Base-by-base conservation (phyloP, 805 yeast genomes). In the Tetrapisispora taiwanensis region DNA sequence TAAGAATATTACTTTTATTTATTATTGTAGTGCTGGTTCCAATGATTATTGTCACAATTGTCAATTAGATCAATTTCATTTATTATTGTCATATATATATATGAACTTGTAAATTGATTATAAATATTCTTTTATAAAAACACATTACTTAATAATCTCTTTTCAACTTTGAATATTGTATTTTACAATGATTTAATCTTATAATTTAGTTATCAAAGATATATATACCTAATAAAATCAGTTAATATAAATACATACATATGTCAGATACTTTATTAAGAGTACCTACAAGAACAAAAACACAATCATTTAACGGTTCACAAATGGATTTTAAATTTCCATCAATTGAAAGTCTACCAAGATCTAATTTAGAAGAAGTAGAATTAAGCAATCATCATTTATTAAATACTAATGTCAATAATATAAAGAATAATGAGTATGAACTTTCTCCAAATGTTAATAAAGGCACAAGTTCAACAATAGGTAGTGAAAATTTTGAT, bases 261-360 rank as follows among this genome's bases (percentile, higher is more conserved):
- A 38, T 38, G 45, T 12, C 45, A 1, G 35, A 28, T 38, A 48
- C 53, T 53, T 52, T 59, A 22, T 51, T 58, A 14, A 55, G 65
- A 45, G 45, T 58, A 13, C 65, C 65, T 7, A 56, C 62, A 17
- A 60, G 64, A 47, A 55, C 66, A 26, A 68, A 65, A 50, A 60
- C 71, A 1, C 48, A 56, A 7, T 67, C 72, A 0, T 68, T 66
- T 43, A 60, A 58, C 20, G 73, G 73, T 5, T 52, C 63, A 1
- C 72, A 68, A 48, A 58, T 64, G 62, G 62, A 51, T 14, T 69
- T 69, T 50, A 58, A 60, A 43, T 69, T 68, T 43, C 73, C 73
- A 14, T 56, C 62, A 6, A 49, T 48, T 3, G 68, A 62, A 40
- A 52, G 49, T 34, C 38, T 51, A 33, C 54, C 49, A 19, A 40